Percentiles rank a stretch among this genome's conserved stretches.
These are phyloP conservation scores for Debaryomyces sp. DNA, from an alignment of 1,139 yeast genomes.

Conservation along the genomic window DNA sequence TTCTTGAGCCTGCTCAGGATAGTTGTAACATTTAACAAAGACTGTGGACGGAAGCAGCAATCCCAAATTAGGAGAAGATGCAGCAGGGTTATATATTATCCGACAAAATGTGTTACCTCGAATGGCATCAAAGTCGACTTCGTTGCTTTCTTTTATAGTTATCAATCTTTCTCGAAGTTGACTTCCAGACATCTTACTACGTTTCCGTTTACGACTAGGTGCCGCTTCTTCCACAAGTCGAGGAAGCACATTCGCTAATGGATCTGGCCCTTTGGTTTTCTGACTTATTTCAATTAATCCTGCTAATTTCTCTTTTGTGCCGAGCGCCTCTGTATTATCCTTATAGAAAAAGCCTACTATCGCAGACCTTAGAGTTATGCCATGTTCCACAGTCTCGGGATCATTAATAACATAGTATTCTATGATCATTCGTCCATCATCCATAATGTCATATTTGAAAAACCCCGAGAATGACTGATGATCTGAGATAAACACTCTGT, in stretches of 20 bases:
- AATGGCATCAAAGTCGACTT: not conserved
- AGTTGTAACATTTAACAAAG: slow-evolving; percentile 3
- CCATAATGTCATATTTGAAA: not conserved
- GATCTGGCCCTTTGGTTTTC: slow-evolving; percentile 4
- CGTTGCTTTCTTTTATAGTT: not conserved
- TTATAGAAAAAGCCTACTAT: slow-evolving; percentile 6
- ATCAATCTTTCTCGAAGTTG: not conserved
- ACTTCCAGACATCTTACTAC: no score
- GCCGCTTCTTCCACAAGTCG: not conserved
- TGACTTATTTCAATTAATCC: not conserved
- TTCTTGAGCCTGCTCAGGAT: not conserved
- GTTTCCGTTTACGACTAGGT: no score
- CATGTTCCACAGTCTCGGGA: slow-evolving; percentile 20
- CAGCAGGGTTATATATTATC: not conserved
- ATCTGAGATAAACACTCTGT: not conserved
- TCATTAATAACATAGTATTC: slow-evolving; percentile 10
- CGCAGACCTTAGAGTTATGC: not conserved
- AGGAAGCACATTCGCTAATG: slow-evolving; percentile 5
- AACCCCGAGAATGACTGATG: not conserved
- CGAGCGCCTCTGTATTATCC: not conserved
- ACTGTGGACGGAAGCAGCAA: not conserved
- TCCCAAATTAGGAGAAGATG: not conserved
- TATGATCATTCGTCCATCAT: slow-evolving; percentile 1
- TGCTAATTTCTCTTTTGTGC: not conserved
- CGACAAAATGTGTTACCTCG: slow-evolving; percentile 4